Evolutionary conservation across 768 basidiomycete species (phyloP).

Genomic region (Phlebiopsis flavidoalba): DNA sequence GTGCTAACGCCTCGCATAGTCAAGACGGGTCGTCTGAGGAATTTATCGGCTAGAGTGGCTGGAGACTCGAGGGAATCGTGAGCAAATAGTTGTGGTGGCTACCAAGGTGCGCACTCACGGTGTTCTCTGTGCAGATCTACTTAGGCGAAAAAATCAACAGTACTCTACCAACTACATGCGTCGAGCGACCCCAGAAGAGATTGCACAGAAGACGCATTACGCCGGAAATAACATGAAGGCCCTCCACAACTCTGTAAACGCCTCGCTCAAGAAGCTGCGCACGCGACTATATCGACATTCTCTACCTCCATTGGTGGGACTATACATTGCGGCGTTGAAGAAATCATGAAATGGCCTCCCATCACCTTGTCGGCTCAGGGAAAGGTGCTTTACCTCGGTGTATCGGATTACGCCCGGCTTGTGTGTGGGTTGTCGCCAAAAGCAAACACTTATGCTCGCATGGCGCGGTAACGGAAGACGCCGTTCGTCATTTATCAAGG

Average conservation of each 20-base stretch:
- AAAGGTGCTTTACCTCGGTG: conserved; percentile 34
- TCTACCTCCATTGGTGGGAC: conserved; percentile 50
- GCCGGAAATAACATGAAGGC: conserved; percentile 36
- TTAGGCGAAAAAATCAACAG: conserved; percentile 11
- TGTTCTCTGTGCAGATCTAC: not conserved
- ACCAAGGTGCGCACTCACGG: conserved; percentile 20
- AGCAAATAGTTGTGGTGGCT: conserved; percentile 32
- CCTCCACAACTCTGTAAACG: conserved; percentile 28
- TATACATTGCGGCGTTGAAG: conserved; percentile 36
- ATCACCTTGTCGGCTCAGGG: conserved; percentile 34
- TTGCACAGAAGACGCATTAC: conserved; percentile 34
- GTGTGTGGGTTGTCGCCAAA: conserved; percentile 31
- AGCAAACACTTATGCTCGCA: conserved; percentile 34
- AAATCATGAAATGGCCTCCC: conserved; percentile 38
- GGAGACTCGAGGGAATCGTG: conserved; percentile 29
- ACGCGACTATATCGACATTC: conserved; percentile 56
- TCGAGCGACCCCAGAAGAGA: not conserved
- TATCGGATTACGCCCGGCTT: conserved; percentile 32
- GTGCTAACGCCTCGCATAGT: not conserved
- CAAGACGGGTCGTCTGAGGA: conserved; percentile 31
- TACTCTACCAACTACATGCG: conserved; percentile 23
- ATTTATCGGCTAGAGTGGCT: conserved; percentile 41
- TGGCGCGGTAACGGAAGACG: conserved; percentile 32
- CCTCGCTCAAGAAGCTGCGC: conserved; percentile 43
- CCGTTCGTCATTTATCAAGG: conserved; percentile 42